Conservation (phyloP, 805 yeast species). For the Kuraishia ogatae region DNA sequence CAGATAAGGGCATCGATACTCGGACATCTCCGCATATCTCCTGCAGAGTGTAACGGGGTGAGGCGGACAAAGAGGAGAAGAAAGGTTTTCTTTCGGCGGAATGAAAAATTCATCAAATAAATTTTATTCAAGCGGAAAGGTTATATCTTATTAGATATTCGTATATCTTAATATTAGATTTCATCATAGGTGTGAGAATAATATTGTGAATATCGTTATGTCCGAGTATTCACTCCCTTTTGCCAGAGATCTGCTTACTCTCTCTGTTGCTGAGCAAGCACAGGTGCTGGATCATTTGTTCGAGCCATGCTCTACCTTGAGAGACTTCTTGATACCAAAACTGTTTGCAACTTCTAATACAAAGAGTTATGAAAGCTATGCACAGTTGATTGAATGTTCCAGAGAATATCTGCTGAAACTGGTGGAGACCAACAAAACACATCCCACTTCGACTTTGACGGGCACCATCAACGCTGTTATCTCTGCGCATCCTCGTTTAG, state of each 20-base stretch:
- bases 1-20: background rate
- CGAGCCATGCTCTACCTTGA: slow-evolving; percentile 51
- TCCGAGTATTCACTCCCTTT: slow-evolving; percentile 22
- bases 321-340: slow-evolving; percentile 21
- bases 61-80: background rate
- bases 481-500: slow-evolving; percentile 89
- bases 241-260: slow-evolving; percentile 11
- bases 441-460: background rate
- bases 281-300: slow-evolving; percentile 48
- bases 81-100: background rate
- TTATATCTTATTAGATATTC: too few relatives aligned
- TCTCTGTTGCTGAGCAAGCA: slow-evolving; percentile 19
- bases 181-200: background rate
- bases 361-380: slow-evolving; percentile 7
- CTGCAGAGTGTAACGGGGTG: background rate
- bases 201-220: background rate
- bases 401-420: slow-evolving; percentile 27
- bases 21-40: background rate
- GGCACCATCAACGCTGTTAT: slow-evolving; percentile 38
- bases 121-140: too few relatives aligned
- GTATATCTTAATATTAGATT: background rate
- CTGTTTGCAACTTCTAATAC: slow-evolving; percentile 11
- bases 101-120: too few relatives aligned
- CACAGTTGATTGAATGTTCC: slow-evolving; percentile 33
- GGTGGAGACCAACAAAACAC: background rate